Evolutionary conservation across 345 rosid species (phyloP), one percentile per base, ranked within the genome.

Genomic region (Barbarea vulgaris): DNA sequence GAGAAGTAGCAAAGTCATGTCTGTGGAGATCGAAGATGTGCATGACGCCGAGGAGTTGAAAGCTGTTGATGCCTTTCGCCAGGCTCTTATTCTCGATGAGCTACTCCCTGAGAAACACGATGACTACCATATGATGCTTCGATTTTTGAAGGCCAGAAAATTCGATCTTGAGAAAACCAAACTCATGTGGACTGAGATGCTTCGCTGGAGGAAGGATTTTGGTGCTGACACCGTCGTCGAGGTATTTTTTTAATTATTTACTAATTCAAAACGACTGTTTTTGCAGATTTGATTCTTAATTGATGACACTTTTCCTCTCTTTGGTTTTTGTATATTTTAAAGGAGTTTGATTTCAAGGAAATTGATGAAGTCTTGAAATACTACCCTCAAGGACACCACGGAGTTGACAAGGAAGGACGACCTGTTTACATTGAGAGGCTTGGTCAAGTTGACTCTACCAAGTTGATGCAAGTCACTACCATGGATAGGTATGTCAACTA

Each of bases 311-410:
- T 14, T 41, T 0, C n/a, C n/a, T n/a, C 4, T 47, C 2, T 47
- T 11, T 24, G 6, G 8, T 76, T 58, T 74, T 74, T 72, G 42
- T 21, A 12, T 63, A 9, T 22, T 47, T 61, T 65, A 0, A 51
- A 93, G 98, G 95, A 88, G 22, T 94, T 94, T 62, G 93, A 91
- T 2, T 94, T 88, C 74, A 85, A 78, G 27, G 98, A 94, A 72
- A 28, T 79, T 15, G 80, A 81, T 42, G 85, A 90, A 81, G 97
- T 94, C 53, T 30, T 84, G 85, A 70, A 86, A 72, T 76, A 84
- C 69, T 94, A 94, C 76, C 97, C 98, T 6, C 98, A 91, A 79
- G 98, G 98, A 39, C 85, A 94, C 80, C 98, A 94, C 50, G 98
- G 98, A 50, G 86, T 91, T 68, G 98, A 91, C 52, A 94, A 84